A percentile compares a stretch with the other conserved stretches of the same genome.
Conservation (phyloP, 306 rosid species). For the Carpinus fangiana region DNA sequence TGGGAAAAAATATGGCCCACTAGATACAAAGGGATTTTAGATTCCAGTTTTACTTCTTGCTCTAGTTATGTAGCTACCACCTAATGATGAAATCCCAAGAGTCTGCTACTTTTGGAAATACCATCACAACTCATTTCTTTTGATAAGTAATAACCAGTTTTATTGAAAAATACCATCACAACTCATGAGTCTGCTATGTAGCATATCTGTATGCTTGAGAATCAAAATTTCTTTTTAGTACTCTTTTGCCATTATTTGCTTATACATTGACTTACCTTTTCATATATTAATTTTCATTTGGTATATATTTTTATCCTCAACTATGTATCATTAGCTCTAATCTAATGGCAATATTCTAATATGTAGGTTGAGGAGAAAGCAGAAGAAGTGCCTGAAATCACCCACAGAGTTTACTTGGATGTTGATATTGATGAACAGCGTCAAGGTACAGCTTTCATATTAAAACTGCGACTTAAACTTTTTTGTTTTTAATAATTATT, state of each 20-base stretch:
- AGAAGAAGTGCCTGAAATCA: conserved; percentile 72
- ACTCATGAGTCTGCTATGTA: not conserved
- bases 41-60: not conserved
- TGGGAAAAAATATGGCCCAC: not conserved
- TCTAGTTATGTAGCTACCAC: not conserved
- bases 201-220: not conserved
- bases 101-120: not conserved
- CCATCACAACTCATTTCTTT: not conserved
- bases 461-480: not conserved
- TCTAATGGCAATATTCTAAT: conserved; percentile 9
- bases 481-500: no score
- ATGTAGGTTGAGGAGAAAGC: conserved; percentile 52
- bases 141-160: no score
- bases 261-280: not conserved
- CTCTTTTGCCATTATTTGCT: not conserved
- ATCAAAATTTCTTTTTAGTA: not conserved
- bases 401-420: conserved; percentile 82
- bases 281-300: not conserved
- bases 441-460: conserved; percentile 43
- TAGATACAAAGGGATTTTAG: not conserved
- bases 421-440: conserved; percentile 72
- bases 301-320: not conserved
- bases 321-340: not conserved
- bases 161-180: not conserved
- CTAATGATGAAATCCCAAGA: not conserved